Evolutionary conservation across 1,284 basidiomycete genomes (phyloP).

Genomic region (Sporisorium reilianum): DNA sequence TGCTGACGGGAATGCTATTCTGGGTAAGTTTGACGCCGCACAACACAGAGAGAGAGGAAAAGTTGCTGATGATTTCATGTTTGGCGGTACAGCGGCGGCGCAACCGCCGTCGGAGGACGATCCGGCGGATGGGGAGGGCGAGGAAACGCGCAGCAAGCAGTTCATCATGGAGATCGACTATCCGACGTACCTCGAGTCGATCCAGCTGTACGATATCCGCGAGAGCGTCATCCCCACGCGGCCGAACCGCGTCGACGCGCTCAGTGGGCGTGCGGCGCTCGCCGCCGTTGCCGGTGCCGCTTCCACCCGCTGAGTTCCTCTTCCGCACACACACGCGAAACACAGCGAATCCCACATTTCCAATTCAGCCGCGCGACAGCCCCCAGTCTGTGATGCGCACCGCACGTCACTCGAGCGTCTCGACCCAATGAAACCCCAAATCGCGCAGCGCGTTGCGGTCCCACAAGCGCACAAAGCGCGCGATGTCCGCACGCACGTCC

Average conservation of each 20-base stretch:
- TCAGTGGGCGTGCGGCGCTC: constrained; percentile 24
- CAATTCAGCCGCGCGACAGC: no score
- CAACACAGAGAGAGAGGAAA: no score
- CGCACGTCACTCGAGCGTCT: no score
- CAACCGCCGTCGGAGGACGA: constrained; percentile 11
- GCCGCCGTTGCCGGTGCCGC: background rate
- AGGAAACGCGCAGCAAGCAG: constrained; percentile 75
- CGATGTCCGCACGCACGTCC: background rate
- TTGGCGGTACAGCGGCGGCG: constrained; percentile 2
- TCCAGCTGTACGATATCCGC: constrained; percentile 82
- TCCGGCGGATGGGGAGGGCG: background rate
- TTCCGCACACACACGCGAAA: background rate
- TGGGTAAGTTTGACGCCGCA: constrained; percentile 76
- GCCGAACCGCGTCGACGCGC: constrained; percentile 21
- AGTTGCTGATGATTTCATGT: no score
- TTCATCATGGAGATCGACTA: constrained; percentile 88
- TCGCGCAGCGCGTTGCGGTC: constrained; percentile 33
- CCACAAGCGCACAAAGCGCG: constrained; percentile 8
- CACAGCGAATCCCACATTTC: no score
- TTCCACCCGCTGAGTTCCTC: background rate
- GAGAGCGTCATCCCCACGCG: constrained; percentile 71
- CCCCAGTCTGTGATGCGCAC: no score
- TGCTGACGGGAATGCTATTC: constrained; percentile 78
- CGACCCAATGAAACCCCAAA: constrained; percentile 40
- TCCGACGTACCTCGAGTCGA: constrained; percentile 82